These are phyloP conservation scores for Plasmodium yoelii DNA, from an alignment of 169 alveolate species.

Conservation along the genomic window DNA sequence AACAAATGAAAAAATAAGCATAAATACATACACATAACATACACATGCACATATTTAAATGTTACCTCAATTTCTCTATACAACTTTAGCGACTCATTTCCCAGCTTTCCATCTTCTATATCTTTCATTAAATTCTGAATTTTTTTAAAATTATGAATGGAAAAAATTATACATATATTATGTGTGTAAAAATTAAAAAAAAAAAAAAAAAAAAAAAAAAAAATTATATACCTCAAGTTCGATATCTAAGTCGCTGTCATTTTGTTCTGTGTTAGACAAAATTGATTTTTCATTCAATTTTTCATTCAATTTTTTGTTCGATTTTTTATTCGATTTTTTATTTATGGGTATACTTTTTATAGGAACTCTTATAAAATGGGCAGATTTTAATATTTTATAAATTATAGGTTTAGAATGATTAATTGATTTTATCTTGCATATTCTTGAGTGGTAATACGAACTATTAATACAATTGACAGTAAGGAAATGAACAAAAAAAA, in stretches of 20 bases:
- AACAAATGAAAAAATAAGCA: neutral
- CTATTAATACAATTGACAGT: slow-evolving; percentile 2
- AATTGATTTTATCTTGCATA: slow-evolving; percentile 7
- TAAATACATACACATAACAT: no score
- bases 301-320: no score
- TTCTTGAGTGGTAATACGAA: neutral
- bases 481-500: slow-evolving; percentile 17
- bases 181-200: neutral
- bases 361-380: neutral
- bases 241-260: slow-evolving; percentile 18
- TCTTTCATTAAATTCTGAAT: slow-evolving; percentile 48
- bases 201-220: neutral
- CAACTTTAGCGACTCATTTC: slow-evolving; percentile 47
- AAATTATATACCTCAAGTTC: slow-evolving; percentile 47
- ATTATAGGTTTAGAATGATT: neutral
- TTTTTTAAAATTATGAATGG: neutral
- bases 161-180: neutral
- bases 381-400: neutral
- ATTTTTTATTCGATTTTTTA: slow-evolving; percentile 22
- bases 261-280: slow-evolving; percentile 1
- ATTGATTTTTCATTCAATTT: slow-evolving; percentile 21
- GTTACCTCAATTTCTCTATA: slow-evolving; percentile 48
- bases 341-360: slow-evolving; percentile 2
- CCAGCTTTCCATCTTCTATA: slow-evolving; percentile 53
- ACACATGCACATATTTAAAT: no score